Evolutionary conservation across 192 early-diverging fungal genomes (phyloP), one percentile per base, ranked within the genome.

Genomic region (Entomortierella chlamydospora): DNA sequence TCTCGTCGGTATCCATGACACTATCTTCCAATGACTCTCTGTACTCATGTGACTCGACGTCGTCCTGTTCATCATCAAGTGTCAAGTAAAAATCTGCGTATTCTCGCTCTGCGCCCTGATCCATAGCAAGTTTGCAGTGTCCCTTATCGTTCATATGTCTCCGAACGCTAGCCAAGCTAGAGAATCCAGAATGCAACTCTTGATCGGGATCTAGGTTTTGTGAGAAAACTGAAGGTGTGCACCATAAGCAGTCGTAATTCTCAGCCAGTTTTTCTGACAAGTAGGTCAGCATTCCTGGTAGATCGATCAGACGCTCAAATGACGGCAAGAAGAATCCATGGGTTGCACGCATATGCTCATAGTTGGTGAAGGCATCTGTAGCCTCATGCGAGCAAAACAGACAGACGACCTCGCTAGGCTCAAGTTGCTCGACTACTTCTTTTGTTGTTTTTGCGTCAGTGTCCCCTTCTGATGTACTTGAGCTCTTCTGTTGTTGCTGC

Each of bases 361-460:
- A 72, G 39, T 81, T 81, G 43, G 12, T 59, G 25, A 90, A 86
- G 41, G 91, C 92, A 37, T 86, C 76, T 11, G 72, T 68, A 0
- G 89, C 80, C 49, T 72, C 72, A 64, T 91, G 85, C 22, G 86
- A 69, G 81, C 98, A 99, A 84, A 99, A 99, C 43, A 99, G 83
- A 84, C 98, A 99, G 74, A 98, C 96, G 0, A 61, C 41, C 17
- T 90, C 89, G 15, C 86, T 81, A 0, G 99, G 88, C 30, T 90
- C 86, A 18, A 81, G 65, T 51, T 34, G 93, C 77, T 5, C 85
- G 56, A 70, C 90, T 90, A 73, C 95, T 95, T 77, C 90, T 84
- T 57, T 94, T 90, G 41, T 97, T 85, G 91, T 90, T 79, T 96
- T 96, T 78, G 89, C 84, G 59, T 95, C 91, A 33, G 95, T 85